These are phyloP conservation scores for Cystobasidium ongulense DNA, from an alignment of 768 basidiomycete species.

Conservation along the genomic window DNA sequence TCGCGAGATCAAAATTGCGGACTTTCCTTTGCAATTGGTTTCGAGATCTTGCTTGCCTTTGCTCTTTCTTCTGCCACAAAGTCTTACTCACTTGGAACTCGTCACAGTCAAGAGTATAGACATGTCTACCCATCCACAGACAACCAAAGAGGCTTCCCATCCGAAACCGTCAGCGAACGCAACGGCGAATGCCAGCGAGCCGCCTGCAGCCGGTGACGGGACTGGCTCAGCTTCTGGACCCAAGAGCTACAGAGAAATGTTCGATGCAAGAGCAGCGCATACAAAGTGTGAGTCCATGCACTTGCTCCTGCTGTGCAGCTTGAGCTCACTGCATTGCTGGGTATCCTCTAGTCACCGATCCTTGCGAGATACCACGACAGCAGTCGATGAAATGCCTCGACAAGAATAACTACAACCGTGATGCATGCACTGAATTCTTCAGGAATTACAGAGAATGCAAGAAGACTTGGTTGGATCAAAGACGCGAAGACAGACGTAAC, in stretches of 20 bases:
- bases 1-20: slow-evolving; percentile 6
- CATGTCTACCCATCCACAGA: neutral
- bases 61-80: neutral
- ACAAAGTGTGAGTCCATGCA: slow-evolving; percentile 15
- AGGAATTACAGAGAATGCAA: slow-evolving; percentile 31
- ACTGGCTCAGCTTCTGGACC: neutral
- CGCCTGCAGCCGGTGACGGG: neutral
- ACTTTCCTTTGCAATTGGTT: neutral
- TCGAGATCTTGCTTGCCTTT: too few relatives aligned
- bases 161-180: neutral
- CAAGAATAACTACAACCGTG: slow-evolving; percentile 31
- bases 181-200: neutral
- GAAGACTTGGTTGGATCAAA: slow-evolving; percentile 23
- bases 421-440: slow-evolving; percentile 29
- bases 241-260: slow-evolving; percentile 21
- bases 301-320: neutral
- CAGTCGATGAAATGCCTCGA: slow-evolving; percentile 33
- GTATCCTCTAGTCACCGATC: slow-evolving; percentile 21
- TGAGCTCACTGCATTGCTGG: neutral
- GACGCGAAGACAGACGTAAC: slow-evolving; percentile 19
- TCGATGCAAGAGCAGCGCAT: slow-evolving; percentile 26
- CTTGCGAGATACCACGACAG: slow-evolving; percentile 24
- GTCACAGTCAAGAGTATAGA: too few relatives aligned
- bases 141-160: neutral
- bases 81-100: too few relatives aligned